Evolutionary conservation across 257 asterid genomes (phyloP).

Genomic region (Solanum rostratum): DNA sequence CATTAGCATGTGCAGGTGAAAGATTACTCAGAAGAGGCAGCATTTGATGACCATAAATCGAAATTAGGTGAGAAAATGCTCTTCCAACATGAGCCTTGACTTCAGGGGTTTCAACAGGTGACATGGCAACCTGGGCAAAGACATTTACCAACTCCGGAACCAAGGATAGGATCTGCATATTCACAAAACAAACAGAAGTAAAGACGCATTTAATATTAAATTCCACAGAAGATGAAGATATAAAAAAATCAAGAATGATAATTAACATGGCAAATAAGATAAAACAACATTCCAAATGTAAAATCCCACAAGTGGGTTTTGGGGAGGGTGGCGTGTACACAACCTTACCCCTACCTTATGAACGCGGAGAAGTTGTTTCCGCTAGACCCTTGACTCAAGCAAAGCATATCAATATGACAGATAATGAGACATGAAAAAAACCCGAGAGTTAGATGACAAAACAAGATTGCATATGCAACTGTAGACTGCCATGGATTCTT

Average conservation of each 20-base stretch:
- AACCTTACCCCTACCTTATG: not conserved
- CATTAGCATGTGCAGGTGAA: conserved; percentile 76
- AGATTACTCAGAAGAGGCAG: conserved; percentile 85
- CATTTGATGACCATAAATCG: conserved; percentile 82
- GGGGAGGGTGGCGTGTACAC: not conserved
- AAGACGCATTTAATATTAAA: not conserved
- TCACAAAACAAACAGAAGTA: not conserved
- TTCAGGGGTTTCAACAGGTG: conserved; percentile 78
- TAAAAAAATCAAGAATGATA: not conserved
- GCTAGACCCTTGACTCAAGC: not conserved
- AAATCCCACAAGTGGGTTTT: not conserved
- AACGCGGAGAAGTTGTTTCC: not conserved
- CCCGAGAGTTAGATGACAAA: conserved; percentile 85
- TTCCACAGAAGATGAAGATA: not conserved
- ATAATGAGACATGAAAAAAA: conserved; percentile 10
- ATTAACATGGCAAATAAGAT: not conserved
- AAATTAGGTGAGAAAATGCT: conserved; percentile 85
- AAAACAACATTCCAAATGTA: not conserved
- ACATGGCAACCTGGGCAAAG: conserved; percentile 79
- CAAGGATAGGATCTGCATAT: conserved; percentile 53
- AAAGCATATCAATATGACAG: not conserved
- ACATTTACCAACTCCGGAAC: conserved; percentile 81
- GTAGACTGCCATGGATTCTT: conserved; percentile 77
- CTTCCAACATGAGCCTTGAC: conserved; percentile 73
- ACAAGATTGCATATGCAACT: conserved; percentile 83